These are phyloP conservation scores for Betula pendula DNA, from an alignment of 306 rosid species.

Conservation along the genomic window DNA sequence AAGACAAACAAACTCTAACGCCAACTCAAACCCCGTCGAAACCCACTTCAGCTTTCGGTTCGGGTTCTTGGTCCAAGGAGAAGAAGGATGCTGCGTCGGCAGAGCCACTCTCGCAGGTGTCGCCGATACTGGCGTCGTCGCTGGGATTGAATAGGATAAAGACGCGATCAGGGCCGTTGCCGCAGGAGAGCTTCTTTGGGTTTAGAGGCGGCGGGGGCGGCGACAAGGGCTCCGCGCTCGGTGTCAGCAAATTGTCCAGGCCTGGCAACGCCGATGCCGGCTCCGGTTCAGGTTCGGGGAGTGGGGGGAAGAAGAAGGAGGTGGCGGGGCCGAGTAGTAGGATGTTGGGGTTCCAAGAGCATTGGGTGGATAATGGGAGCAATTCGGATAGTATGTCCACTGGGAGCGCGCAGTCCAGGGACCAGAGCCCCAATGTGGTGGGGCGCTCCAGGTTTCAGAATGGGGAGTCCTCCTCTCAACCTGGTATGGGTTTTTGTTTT, in stretches of 20 bases:
- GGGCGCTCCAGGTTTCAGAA: conserved; percentile 62
- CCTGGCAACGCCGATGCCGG: conserved; percentile 29
- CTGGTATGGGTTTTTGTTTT: conserved; percentile 44
- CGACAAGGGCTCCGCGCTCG: conserved; percentile 59
- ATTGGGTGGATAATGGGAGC: conserved; percentile 57
- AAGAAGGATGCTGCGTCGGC: conserved; percentile 38
- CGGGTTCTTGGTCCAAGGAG: conserved; percentile 27
- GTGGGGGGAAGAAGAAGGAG: conserved; percentile 62
- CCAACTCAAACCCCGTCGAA: conserved; percentile 36
- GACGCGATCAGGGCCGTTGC: conserved; percentile 98
- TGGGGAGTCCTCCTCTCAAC: conserved; percentile 65
- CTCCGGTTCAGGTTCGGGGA: conserved; percentile 27
- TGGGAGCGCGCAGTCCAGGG: conserved; percentile 53
- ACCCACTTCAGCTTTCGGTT: conserved; percentile 6
- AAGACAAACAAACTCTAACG: conserved; percentile 43
- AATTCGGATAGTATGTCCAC: conserved; percentile 55
- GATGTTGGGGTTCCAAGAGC: conserved; percentile 51
- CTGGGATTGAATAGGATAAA: conserved; percentile 84
- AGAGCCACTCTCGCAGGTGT: conserved; percentile 49
- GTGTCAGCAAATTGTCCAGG: conserved; percentile 71
- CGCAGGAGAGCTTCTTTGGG: conserved; percentile 96
- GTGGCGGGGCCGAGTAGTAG: conserved; percentile 29
- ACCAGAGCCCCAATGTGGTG: conserved; percentile 65
- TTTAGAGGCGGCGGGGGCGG: conserved; percentile 63
- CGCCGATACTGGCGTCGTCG: conserved; percentile 94